Evolutionary conservation across 2,329 filamentous ascomycete species (phyloP), one percentile per base, ranked within the genome.

Genomic region (Chaetothyriales sp.): DNA sequence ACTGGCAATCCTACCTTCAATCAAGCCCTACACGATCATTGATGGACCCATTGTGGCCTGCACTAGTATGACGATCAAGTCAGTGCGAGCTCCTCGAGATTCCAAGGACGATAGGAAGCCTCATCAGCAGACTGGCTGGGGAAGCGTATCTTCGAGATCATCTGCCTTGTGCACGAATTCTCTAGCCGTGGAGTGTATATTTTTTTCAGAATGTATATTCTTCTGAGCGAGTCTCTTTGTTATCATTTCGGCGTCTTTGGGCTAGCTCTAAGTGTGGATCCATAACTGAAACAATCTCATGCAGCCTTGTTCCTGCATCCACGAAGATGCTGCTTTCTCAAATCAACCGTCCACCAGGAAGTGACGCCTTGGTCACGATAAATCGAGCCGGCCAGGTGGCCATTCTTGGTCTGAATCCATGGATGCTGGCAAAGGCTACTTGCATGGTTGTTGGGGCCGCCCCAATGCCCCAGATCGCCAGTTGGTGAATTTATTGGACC

Each of bases 401-500:
- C 57, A 59, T 53, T 60, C 58, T 57, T 56, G 54, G 58, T 45
- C 55, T 53, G 37, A 51, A 54, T 47, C 46, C 49, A 51, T 52
- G 56, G 52, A 54, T 55, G 51, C 48, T 55, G 46, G 54, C 51
- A 47, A 60, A 56, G 59, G 59, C 55, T 54, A 55, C 56, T 54
- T 60, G 59, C 59, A 61, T 55, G 50, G 37, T 52, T 58, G 51
- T 47, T 9, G 46, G 56, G 54, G 52, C 58, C 50, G 53, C 56
- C 56, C 56, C 56, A 57, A 58, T 51, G 51, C 48, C 48, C 60
- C 53, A 56, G 37, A 52, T 49, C 49, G 52, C 22, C 49, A 46
- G 57, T 51, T 45, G 51, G 51, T 43, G 48, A 40, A 54, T 50
- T 54, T 52, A 60, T 61, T 60, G 59, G 58, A 49, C 53, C 55